Evolutionary conservation across 352 stramenopile genomes (phyloP).

Genomic region (Pythium utonaiense): DNA sequence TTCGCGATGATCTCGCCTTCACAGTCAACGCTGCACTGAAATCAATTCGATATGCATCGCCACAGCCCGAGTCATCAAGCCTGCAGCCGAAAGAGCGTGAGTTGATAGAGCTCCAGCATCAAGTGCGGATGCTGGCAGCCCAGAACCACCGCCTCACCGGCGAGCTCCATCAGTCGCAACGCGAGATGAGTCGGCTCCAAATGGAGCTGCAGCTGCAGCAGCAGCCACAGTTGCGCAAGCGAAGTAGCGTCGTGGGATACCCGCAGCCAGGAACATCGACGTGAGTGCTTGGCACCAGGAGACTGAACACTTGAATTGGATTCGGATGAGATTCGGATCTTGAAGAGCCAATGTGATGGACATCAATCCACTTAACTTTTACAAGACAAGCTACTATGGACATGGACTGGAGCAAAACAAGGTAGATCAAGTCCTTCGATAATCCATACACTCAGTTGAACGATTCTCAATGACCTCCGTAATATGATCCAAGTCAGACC

Average conservation of each 20-base stretch:
- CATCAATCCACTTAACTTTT: too few species aligned
- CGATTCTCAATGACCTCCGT: too few species aligned
- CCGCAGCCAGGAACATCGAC: background rate
- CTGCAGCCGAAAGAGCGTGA: conserved; percentile 33
- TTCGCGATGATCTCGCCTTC: conserved; percentile 70
- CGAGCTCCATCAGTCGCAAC: conserved; percentile 46
- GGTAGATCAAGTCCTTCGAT: too few species aligned
- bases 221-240: conserved; percentile 38
- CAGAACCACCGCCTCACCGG: conserved; percentile 60
- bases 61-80: conserved; percentile 23
- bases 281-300: background rate
- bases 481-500: too few species aligned
- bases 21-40: conserved; percentile 77
- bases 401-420: too few species aligned
- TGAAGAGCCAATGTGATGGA: too few species aligned
- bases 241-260: conserved; percentile 28
- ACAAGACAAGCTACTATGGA: too few species aligned
- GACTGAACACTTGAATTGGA: too few species aligned
- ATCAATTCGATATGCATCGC: conserved; percentile 54
- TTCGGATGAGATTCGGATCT: background rate
- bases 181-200: conserved; percentile 52
- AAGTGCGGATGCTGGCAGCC: conserved; percentile 54
- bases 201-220: conserved; percentile 51
- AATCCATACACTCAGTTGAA: too few species aligned
- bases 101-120: conserved; percentile 47